These are phyloP conservation scores for Pseudopithomyces maydicus DNA, from an alignment of 2,329 filamentous ascomycete genomes.

Conservation along the genomic window DNA sequence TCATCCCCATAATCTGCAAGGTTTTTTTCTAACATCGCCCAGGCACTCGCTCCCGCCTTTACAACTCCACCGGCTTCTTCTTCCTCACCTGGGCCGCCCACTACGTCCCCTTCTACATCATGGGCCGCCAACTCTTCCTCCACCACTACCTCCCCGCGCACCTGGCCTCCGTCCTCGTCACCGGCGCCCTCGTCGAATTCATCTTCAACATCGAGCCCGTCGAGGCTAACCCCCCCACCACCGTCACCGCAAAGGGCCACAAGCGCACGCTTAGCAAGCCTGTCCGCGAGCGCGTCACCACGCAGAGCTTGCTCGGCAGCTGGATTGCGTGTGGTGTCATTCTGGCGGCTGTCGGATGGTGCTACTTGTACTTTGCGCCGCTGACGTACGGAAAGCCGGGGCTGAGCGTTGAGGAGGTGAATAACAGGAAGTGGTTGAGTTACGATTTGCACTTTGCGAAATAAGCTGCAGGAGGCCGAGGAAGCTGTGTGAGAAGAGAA, in stretches of 20 bases:
- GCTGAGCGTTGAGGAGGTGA: constrained; percentile 76
- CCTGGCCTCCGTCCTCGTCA: constrained; percentile 85
- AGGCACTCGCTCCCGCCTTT: constrained; percentile 90
- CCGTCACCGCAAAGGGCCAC: constrained; percentile 34
- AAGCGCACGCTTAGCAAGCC: constrained; percentile 63
- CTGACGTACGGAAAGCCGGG: constrained; percentile 95
- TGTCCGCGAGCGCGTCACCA: constrained; percentile 80
- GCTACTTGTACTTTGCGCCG: constrained; percentile 93
- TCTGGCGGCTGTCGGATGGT: constrained; percentile 68
- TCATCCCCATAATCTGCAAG: not conserved
- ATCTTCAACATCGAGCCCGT: constrained; percentile 87
- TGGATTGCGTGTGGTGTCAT: constrained; percentile 82
- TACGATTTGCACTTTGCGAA: constrained; percentile 99
- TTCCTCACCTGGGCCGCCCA: constrained; percentile 98
- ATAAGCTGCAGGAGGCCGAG: constrained; percentile 54
- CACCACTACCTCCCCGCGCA: constrained; percentile 98
- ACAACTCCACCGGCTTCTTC: constrained; percentile 99
- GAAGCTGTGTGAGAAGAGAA: not conserved
- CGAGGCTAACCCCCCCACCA: constrained; percentile 53
- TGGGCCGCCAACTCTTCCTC: constrained; percentile 97
- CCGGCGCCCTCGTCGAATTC: constrained; percentile 91
- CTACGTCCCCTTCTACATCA: constrained; percentile 96
- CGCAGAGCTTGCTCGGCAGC: constrained; percentile 74
- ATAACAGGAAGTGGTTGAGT: constrained; percentile 89
- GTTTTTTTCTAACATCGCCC: constrained; percentile 43